These are phyloP conservation scores for Penicillium sp. DNA, from an alignment of 2,329 filamentous ascomycete genomes.

Conservation along the genomic window DNA sequence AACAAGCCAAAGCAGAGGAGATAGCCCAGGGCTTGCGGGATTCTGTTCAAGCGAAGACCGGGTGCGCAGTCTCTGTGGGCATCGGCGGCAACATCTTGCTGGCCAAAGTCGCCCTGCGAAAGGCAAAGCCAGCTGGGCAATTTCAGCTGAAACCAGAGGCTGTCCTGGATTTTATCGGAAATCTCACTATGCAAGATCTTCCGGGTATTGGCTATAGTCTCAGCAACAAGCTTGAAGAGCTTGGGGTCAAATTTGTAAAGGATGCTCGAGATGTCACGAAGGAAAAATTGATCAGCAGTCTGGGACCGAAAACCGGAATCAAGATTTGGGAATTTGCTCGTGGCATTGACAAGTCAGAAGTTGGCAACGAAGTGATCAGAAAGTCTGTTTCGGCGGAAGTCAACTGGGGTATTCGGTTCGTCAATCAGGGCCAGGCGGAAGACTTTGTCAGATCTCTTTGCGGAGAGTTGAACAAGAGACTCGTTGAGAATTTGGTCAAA, in stretches of 20 bases:
- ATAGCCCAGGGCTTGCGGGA: constrained; percentile 67
- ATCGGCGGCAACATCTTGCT: constrained; percentile 88
- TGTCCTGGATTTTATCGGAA: constrained; percentile 71
- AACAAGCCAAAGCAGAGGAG: constrained; percentile 74
- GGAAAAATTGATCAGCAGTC: constrained; percentile 67
- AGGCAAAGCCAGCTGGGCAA: constrained; percentile 92
- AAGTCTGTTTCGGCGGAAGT: constrained; percentile 97
- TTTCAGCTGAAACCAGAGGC: constrained; percentile 82
- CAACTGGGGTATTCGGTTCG: constrained; percentile 96
- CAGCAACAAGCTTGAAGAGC: constrained; percentile 79
- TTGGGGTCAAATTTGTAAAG: constrained; percentile 77
- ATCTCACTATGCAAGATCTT: constrained; percentile 73
- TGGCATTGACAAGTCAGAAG: constrained; percentile 80
- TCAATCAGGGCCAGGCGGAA: constrained; percentile 87
- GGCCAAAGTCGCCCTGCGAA: constrained; percentile 85
- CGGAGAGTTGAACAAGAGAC: constrained; percentile 75
- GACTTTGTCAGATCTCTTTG: constrained; percentile 85
- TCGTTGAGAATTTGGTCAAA: constrained; percentile 80
- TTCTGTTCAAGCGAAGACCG: constrained; percentile 70
- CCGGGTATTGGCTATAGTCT: constrained; percentile 93
- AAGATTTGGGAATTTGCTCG: constrained; percentile 87
- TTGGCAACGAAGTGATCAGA: constrained; percentile 78
- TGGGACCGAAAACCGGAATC: constrained; percentile 90
- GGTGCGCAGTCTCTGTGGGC: constrained; percentile 85
- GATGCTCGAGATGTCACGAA: constrained; percentile 76